Conservation (phyloP, 1,284 basidiomycete species). For the Pseudomicrostroma phylloplanum region DNA sequence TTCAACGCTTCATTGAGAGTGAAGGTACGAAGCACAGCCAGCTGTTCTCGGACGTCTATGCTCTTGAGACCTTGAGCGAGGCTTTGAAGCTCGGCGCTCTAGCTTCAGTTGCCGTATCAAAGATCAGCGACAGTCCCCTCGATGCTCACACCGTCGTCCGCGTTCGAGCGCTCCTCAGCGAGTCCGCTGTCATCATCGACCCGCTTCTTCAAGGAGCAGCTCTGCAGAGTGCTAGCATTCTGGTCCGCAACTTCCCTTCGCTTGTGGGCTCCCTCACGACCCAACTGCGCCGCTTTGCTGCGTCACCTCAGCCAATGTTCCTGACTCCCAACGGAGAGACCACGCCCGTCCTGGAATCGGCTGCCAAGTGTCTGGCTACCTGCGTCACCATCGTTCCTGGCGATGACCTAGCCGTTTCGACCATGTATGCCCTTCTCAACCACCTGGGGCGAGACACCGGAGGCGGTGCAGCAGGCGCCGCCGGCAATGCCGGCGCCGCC, state of each 20-base stretch:
- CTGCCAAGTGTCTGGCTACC: constrained; percentile 79
- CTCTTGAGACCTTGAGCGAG: constrained; percentile 31
- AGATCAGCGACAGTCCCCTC: constrained; percentile 40
- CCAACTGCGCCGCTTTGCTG: constrained; percentile 80
- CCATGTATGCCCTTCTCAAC: constrained; percentile 90
- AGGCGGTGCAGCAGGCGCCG: constrained; percentile 45
- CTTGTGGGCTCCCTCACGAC: constrained; percentile 69
- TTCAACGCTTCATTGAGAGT: constrained; percentile 43
- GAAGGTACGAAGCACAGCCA: constrained; percentile 29
- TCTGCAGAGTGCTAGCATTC: constrained; percentile 68
- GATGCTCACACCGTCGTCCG: constrained; percentile 67
- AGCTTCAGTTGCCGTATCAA: constrained; percentile 67
- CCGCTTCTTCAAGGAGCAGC: constrained; percentile 77
- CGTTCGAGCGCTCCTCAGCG: constrained; percentile 70
- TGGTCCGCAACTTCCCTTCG: constrained; percentile 76
- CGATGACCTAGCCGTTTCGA: constrained; percentile 85
- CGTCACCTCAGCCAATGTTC: constrained; percentile 78
- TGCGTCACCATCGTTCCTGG: constrained; percentile 80
- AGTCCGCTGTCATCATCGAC: constrained; percentile 72
- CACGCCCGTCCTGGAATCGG: constrained; percentile 70
- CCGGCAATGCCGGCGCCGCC: constrained; percentile 54
- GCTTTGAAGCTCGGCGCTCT: constrained; percentile 77
- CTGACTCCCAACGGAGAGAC: constrained; percentile 57
- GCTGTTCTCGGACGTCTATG: constrained; percentile 32
- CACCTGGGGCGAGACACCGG: constrained; percentile 69